These are phyloP conservation scores for Apophysomyces sp. DNA, from an alignment of 371 early-diverging fungal genomes.

Conservation along the genomic window DNA sequence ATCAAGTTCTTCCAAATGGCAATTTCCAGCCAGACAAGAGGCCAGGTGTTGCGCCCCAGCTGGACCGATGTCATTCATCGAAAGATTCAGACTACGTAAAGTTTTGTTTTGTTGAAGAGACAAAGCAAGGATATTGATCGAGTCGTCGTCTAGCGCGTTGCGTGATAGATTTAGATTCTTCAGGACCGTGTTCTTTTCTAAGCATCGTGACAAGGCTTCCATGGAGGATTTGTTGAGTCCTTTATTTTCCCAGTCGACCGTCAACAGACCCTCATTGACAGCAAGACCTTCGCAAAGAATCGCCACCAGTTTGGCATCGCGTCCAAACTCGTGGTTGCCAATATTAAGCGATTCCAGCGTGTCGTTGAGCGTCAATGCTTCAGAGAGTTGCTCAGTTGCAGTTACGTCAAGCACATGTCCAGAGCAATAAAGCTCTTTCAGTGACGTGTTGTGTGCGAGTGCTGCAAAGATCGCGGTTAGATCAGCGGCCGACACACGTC, in stretches of 20 bases:
- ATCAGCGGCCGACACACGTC: conserved; percentile 48
- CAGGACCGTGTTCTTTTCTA: conserved; percentile 30
- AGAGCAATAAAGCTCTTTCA: conserved; percentile 56
- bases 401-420: conserved; percentile 49
- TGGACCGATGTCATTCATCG: conserved; percentile 41
- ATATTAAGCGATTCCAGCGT: conserved; percentile 50
- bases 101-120: conserved; percentile 4
- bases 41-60: conserved; percentile 34
- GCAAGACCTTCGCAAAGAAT: conserved; percentile 53
- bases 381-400: conserved; percentile 38
- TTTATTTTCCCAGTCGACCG: conserved; percentile 62
- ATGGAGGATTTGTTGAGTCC: conserved; percentile 31
- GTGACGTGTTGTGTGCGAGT: conserved; percentile 42
- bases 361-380: conserved; percentile 48
- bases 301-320: conserved; percentile 16
- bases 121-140: conserved; percentile 25
- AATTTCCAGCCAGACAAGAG: conserved; percentile 8
- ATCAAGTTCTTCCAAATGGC: conserved; percentile 43
- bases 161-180: conserved; percentile 47
- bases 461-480: conserved; percentile 52
- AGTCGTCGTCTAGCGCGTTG: conserved; percentile 46
- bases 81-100: conserved; percentile 40
- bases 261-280: conserved; percentile 45
- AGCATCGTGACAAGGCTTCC: conserved; percentile 18
- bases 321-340: conserved; percentile 46